Evolutionary conservation across 2,329 filamentous ascomycete species (phyloP).

Genomic region (Furcasterigmium furcatum): DNA sequence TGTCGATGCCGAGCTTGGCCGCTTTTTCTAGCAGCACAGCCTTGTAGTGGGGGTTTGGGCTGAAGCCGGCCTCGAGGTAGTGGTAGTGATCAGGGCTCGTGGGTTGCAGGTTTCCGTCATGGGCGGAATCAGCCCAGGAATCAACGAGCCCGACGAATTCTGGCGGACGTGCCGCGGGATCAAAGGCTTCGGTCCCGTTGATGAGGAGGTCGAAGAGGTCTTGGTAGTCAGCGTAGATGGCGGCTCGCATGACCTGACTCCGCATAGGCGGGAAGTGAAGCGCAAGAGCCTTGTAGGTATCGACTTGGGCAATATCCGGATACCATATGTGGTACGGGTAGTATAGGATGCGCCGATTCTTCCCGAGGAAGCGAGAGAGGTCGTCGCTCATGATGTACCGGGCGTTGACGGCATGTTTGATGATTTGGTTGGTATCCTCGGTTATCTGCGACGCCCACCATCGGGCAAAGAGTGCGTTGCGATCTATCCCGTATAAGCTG

Average conservation of each 20-base stretch:
- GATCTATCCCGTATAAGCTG: slow-evolving; percentile 11
- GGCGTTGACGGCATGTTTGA: slow-evolving; percentile 17
- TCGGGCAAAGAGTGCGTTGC: slow-evolving; percentile 29
- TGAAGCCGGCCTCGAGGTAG: background rate
- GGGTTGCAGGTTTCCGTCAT: background rate
- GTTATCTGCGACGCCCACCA: slow-evolving; percentile 18
- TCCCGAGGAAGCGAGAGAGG: slow-evolving; percentile 12
- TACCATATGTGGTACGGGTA: background rate
- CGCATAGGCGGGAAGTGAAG: background rate
- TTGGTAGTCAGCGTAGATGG: background rate
- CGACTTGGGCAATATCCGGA: background rate
- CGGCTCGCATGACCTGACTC: background rate
- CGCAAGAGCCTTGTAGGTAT: slow-evolving; percentile 1
- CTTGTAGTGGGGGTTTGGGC: background rate
- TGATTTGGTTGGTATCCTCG: background rate
- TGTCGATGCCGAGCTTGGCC: background rate
- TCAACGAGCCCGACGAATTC: background rate
- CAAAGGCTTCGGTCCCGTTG: background rate
- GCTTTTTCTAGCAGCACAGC: background rate
- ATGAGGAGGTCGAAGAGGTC: background rate
- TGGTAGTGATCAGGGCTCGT: background rate
- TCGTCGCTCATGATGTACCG: slow-evolving; percentile 26
- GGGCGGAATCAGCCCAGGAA: background rate
- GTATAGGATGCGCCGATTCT: background rate
- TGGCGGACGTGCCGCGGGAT: background rate